Evolutionary conservation across 2,329 filamentous ascomycete genomes (phyloP).

Genomic region (Geosmithia morbida): DNA sequence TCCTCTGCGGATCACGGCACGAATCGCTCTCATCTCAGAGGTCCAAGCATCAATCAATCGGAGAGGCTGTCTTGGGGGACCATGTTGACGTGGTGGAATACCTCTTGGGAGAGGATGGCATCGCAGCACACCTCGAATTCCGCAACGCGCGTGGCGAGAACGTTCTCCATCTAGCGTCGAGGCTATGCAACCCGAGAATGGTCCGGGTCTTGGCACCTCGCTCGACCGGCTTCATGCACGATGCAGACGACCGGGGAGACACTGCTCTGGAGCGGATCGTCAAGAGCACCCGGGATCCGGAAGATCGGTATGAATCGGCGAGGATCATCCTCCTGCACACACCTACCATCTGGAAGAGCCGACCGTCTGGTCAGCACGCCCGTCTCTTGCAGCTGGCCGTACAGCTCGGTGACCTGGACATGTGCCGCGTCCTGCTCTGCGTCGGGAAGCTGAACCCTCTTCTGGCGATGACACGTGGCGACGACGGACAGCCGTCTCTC

Average conservation of each 20-base stretch:
- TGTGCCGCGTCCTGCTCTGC: too few relatives aligned
- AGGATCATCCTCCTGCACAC: too few relatives aligned
- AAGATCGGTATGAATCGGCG: too few relatives aligned
- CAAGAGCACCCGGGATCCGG: too few relatives aligned
- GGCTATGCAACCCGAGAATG: not conserved
- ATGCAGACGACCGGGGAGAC: not conserved
- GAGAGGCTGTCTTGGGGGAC: slow-evolving; percentile 4
- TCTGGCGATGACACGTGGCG: too few relatives aligned
- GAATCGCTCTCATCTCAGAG: not conserved
- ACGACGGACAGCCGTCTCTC: too few relatives aligned
- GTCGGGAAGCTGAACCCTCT: too few relatives aligned
- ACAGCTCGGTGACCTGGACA: too few relatives aligned
- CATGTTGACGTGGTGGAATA: slow-evolving; percentile 4
- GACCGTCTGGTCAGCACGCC: too few relatives aligned
- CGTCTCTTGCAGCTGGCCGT: too few relatives aligned
- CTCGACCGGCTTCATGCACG: not conserved
- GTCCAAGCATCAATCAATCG: slow-evolving; percentile 1
- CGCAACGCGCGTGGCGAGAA: not conserved
- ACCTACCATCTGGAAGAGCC: too few relatives aligned
- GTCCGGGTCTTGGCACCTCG: not conserved
- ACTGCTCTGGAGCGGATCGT: not conserved
- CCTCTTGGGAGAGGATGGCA: slow-evolving; percentile 2
- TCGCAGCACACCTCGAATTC: not conserved
- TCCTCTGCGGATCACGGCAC: slow-evolving; percentile 1
- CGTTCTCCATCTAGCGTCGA: slow-evolving; percentile 1